Conservation (phyloP, 2,329 filamentous ascomycete genomes). For the Botrytis galanthina region DNA sequence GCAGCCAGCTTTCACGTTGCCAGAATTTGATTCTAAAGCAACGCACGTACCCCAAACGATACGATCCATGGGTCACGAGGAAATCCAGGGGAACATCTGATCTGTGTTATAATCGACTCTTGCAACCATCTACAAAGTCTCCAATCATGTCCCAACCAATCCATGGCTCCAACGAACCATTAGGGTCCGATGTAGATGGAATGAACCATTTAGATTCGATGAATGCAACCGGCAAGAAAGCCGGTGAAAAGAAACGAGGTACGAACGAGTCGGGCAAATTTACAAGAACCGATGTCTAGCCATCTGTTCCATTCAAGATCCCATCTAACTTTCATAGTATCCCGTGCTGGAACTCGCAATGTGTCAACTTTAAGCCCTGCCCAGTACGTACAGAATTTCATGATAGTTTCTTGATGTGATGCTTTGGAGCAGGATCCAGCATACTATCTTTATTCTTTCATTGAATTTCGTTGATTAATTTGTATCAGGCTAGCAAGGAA, state of each 20-base stretch:
- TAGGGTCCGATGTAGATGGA: background rate
- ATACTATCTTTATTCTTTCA: background rate
- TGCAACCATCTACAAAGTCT: background rate
- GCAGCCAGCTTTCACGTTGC: background rate
- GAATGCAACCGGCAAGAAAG: constrained; percentile 4
- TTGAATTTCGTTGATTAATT: constrained; percentile 51
- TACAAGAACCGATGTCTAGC: background rate
- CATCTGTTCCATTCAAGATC: background rate
- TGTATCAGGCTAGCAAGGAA: constrained; percentile 85
- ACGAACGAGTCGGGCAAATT: constrained; percentile 14
- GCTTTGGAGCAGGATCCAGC: background rate
- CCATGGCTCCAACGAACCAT: background rate
- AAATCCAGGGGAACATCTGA: background rate
- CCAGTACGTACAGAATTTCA: constrained; percentile 14
- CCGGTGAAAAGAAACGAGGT: constrained; percentile 31
- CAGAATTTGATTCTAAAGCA: background rate
- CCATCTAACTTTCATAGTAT: constrained; percentile 31
- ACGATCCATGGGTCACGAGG: background rate
- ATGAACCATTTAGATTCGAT: background rate
- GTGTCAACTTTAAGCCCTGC: constrained; percentile 67
- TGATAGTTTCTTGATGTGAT: background rate
- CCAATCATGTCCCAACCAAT: constrained; percentile 8
- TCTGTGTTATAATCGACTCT: background rate
- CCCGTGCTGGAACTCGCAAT: constrained; percentile 60
- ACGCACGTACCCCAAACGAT: background rate